These are phyloP conservation scores for Cyclotella distinguenda DNA, from an alignment of 108 stramenopile genomes.

Conservation along the genomic window DNA sequence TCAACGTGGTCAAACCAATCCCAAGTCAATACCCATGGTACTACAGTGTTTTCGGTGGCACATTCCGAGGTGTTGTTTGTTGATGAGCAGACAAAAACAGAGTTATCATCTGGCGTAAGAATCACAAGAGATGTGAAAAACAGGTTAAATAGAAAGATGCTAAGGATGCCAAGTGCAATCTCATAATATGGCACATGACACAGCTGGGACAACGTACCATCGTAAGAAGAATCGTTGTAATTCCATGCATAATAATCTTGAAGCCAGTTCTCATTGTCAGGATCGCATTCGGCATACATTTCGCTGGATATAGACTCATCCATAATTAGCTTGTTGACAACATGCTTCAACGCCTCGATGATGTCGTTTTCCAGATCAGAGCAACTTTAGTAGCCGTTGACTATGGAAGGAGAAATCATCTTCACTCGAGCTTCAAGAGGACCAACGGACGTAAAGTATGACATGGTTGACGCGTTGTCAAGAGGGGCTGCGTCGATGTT, in stretches of 20 bases:
- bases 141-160: not conserved
- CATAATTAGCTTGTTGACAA: slow-evolving; percentile 20
- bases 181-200: not conserved
- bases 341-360: slow-evolving; percentile 28
- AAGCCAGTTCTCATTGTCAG: slow-evolving; percentile 21
- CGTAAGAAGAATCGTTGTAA: slow-evolving; percentile 4
- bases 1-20: not conserved
- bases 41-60: not conserved
- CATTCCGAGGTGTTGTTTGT: not conserved
- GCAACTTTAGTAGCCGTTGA: slow-evolving; percentile 34
- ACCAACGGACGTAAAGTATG: slow-evolving; percentile 8
- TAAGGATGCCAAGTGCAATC: too few species aligned
- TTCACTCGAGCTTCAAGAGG: slow-evolving; percentile 19
- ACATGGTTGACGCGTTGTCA: not conserved
- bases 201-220: too few species aligned
- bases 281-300: slow-evolving; percentile 17
- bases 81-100: not conserved
- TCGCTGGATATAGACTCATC: slow-evolving; percentile 4
- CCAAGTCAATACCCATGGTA: slow-evolving; percentile 8
- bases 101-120: not conserved
- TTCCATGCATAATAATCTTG: slow-evolving; percentile 12
- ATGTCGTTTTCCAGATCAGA: slow-evolving; percentile 30
- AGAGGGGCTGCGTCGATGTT: not conserved
- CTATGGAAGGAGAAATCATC: slow-evolving; percentile 7
- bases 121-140: not conserved